phyloP scores from a whole-genome alignment of 176 grass and related monocot species.

The Panicum miliaceum region DNA sequence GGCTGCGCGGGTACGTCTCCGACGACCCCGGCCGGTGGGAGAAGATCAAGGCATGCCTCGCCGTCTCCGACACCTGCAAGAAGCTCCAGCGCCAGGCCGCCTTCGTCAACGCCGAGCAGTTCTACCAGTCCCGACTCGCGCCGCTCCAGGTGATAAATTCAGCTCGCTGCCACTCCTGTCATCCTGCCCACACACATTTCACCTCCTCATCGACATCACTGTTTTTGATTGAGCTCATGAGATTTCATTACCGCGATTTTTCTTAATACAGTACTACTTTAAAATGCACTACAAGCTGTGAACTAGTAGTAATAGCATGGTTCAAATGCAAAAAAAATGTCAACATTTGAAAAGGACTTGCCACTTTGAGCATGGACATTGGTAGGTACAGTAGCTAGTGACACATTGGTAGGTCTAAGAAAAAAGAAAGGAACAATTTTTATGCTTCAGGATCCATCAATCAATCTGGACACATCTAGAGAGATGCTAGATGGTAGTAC shows the following conservation, averaged over 20 bases:
- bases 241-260: neutral
- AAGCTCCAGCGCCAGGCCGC: slow-evolving; percentile 50
- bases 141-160: slow-evolving; percentile 64
- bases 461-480: slow-evolving; percentile 7
- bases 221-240: neutral
- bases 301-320: neutral
- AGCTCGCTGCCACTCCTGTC: neutral
- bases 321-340: neutral
- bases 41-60: slow-evolving; percentile 68
- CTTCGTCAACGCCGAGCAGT: slow-evolving; percentile 60
- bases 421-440: neutral
- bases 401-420: neutral
- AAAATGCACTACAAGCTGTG: neutral
- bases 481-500: neutral
- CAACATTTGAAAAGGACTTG: neutral
- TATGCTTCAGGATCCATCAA: neutral
- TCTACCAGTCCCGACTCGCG: slow-evolving; percentile 62
- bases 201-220: neutral
- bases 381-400: neutral
- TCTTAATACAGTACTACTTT: neutral
- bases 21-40: slow-evolving; percentile 64
- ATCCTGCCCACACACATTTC: neutral
- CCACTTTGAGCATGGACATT: neutral
- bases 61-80: slow-evolving; percentile 72
- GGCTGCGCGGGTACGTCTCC: slow-evolving; percentile 71